These are phyloP conservation scores for Colletotrichum echinochloae DNA, from an alignment of 2,329 filamentous ascomycete genomes.

Conservation along the genomic window DNA sequence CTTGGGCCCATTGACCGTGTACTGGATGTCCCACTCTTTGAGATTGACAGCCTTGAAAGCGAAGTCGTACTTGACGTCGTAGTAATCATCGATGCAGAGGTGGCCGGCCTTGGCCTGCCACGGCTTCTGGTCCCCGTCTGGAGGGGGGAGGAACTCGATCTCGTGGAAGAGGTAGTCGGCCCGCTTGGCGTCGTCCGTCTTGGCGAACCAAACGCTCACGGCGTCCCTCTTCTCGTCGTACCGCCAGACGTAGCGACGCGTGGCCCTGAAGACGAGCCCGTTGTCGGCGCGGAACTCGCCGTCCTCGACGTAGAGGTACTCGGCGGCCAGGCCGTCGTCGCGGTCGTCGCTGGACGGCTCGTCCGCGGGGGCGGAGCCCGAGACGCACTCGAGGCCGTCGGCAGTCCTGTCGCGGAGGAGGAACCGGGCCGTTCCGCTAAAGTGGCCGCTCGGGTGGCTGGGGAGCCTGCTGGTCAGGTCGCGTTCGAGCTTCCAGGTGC, in stretches of 20 bases:
- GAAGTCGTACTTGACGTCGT: conserved; percentile 78
- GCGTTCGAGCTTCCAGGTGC: conserved; percentile 74
- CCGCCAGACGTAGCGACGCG: conserved; percentile 77
- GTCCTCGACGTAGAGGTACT: conserved; percentile 78
- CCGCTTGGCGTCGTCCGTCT: conserved; percentile 68
- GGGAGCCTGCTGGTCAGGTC: conserved; percentile 65
- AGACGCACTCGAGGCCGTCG: conserved; percentile 59
- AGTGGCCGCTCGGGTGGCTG: conserved; percentile 72
- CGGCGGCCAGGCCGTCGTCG: conserved; percentile 55
- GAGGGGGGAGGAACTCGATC: conserved; percentile 68
- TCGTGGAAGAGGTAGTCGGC: conserved; percentile 83
- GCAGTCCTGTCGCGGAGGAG: conserved; percentile 69
- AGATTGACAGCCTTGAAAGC: conserved; percentile 69
- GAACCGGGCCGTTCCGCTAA: conserved; percentile 74
- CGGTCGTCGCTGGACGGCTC: conserved; percentile 33
- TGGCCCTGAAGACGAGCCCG: conserved; percentile 69
- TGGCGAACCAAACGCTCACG: conserved; percentile 80
- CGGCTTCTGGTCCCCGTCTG: conserved; percentile 52
- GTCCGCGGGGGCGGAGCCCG: conserved; percentile 28
- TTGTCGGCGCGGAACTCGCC: conserved; percentile 71
- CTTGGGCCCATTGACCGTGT: conserved; percentile 76
- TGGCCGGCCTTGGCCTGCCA: conserved; percentile 77
- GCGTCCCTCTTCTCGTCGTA: conserved; percentile 71
- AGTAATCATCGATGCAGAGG: conserved; percentile 78
- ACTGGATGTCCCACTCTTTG: conserved; percentile 69